Evolutionary conservation across 257 asterid genomes (phyloP).

Genomic region (Solanum boliviense): DNA sequence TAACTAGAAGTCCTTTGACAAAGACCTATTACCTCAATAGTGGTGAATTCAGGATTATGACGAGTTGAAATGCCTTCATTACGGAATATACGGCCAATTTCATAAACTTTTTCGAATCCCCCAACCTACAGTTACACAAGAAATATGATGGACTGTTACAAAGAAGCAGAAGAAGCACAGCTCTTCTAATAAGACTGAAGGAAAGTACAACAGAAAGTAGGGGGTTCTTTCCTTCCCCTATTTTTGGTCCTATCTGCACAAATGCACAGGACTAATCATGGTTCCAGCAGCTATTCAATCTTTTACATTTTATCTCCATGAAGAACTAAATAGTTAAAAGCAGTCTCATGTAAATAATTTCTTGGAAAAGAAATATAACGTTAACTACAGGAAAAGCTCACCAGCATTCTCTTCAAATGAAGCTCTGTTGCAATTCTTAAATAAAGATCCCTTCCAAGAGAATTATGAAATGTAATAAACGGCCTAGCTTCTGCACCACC

Average conservation of each 20-base stretch:
- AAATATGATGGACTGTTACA: neutral
- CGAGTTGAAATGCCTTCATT: slow-evolving; percentile 99
- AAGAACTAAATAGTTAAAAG: neutral
- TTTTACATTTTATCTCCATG: neutral
- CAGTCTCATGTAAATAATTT: neutral
- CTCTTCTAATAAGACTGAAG: neutral
- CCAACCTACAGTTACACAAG: slow-evolving; percentile 49
- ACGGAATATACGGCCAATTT: slow-evolving; percentile 88
- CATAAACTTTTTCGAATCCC: slow-evolving; percentile 94
- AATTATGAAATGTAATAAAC: slow-evolving; percentile 85
- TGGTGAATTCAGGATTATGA: slow-evolving; percentile 98
- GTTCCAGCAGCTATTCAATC: neutral
- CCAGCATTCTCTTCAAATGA: slow-evolving; percentile 97
- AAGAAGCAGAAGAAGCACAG: neutral
- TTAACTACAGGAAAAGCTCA: slow-evolving; percentile 19
- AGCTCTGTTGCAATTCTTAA: slow-evolving; percentile 97
- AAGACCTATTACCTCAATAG: slow-evolving; percentile 68
- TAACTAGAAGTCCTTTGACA: neutral
- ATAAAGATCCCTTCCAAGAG: slow-evolving; percentile 97
- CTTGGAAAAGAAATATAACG: neutral
- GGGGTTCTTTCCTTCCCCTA: neutral
- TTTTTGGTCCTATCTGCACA: neutral
- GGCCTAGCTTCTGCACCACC: slow-evolving; percentile 99
- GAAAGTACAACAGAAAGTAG: neutral
- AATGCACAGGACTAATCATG: neutral